A percentile compares a stretch with the other conserved stretches of the same genome.
Evolutionary conservation across 2,329 filamentous ascomycete species (phyloP).

Genomic region (Amylocarpus encephaloides): DNA sequence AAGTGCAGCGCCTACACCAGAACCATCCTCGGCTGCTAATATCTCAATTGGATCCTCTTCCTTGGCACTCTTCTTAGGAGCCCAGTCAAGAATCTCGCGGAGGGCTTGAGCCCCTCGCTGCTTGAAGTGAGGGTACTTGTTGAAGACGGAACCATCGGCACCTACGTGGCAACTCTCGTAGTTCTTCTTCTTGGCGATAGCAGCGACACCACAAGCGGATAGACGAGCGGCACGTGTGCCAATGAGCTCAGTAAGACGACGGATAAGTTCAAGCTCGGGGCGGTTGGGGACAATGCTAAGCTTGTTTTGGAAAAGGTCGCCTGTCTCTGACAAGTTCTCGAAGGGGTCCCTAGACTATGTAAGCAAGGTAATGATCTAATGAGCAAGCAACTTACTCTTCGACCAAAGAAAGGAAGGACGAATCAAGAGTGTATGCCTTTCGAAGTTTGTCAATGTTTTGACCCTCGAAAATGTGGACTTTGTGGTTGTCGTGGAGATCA

Average conservation of each 20-base stretch:
- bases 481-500: constrained; percentile 74
- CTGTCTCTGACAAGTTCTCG: constrained; percentile 88
- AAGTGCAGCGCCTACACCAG: constrained; percentile 90
- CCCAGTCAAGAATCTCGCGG: constrained; percentile 94
- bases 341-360: constrained; percentile 66
- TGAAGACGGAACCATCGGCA: constrained; percentile 95
- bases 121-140: constrained; percentile 99
- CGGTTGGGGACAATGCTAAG: constrained; percentile 65
- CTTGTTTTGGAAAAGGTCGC: constrained; percentile 71
- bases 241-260: constrained; percentile 86
- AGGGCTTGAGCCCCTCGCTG: constrained; percentile 81
- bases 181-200: constrained; percentile 94
- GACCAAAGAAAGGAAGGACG: constrained; percentile 87
- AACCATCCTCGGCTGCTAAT: constrained; percentile 87
- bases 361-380: constrained; percentile 13
- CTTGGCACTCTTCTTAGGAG: constrained; percentile 58
- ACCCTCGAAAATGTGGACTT: constrained; percentile 69
- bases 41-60: constrained; percentile 85
- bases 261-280: constrained; percentile 81
- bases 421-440: constrained; percentile 83
- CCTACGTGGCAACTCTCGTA: constrained; percentile 87
- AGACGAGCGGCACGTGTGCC: constrained; percentile 90
- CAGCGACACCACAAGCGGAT: constrained; percentile 89
- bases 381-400: constrained; percentile 59
- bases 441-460: constrained; percentile 77